These are phyloP conservation scores for Gentiana dahurica DNA, from an alignment of 257 asterid genomes.

Conservation along the genomic window DNA sequence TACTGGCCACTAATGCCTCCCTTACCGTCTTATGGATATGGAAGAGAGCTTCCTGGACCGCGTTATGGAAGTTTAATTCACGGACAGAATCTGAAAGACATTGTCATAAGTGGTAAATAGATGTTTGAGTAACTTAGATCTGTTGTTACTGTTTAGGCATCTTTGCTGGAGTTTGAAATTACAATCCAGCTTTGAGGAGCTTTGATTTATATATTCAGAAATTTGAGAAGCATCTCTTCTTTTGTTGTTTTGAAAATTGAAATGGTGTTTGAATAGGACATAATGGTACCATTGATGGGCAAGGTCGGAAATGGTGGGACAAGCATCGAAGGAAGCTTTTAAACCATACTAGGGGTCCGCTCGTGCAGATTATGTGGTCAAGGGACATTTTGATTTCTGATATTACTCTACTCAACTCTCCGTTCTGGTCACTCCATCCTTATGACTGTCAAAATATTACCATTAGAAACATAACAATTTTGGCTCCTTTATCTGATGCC, in stretches of 20 bases:
- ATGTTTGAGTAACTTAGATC: no score
- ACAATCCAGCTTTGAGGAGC: no score
- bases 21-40: slow-evolving; percentile 85
- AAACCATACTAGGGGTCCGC: slow-evolving; percentile 87
- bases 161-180: no score
- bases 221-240: no score
- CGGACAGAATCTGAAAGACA: slow-evolving; percentile 81
- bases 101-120: slow-evolving; percentile 67
- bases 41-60: slow-evolving; percentile 79
- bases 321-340: slow-evolving; percentile 48
- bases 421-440: slow-evolving; percentile 92
- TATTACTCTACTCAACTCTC: slow-evolving; percentile 78
- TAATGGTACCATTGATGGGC: slow-evolving; percentile 85
- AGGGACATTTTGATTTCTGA: slow-evolving; percentile 65
- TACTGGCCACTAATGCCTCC: slow-evolving; percentile 94
- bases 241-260: slow-evolving; percentile 11
- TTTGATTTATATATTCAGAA: no score
- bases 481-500: slow-evolving; percentile 82
- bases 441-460: slow-evolving; percentile 83
- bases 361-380: slow-evolving; percentile 95
- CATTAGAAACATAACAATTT: slow-evolving; percentile 57
- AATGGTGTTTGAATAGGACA: slow-evolving; percentile 46
- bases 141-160: no score
- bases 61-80: slow-evolving; percentile 93
- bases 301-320: slow-evolving; percentile 89